Evolutionary conservation across 2,329 filamentous ascomycete species (phyloP), one percentile per base, ranked within the genome.

Genomic region (Aureobasidium sp.): DNA sequence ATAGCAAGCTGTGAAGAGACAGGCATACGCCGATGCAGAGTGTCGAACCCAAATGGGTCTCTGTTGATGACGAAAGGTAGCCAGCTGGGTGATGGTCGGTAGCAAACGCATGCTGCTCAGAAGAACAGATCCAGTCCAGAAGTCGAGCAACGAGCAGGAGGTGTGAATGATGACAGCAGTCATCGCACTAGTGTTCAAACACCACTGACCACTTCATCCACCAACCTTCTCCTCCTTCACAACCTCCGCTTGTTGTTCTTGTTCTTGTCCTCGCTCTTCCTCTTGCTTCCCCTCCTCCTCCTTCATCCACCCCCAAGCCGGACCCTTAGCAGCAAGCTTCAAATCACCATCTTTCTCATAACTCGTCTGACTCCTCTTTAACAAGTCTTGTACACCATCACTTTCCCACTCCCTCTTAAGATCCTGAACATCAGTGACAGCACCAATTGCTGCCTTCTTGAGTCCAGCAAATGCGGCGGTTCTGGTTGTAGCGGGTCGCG

Each of bases 351-450:
- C 76, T 42, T 69, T 72, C 51, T 70, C 68, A 43, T 75, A 69
- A 66, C 81, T 81, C 67, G 78, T 74, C 48, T 71, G 76, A 5
- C 72, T 71, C 58, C 77, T 71, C 29, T 73, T 71, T 36, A 83
- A 71, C 3, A 79, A 68, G 7, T 68, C 64, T 68, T 80, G 77
- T 7, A 75, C 76, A 25, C 78, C 73, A 31, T 77, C 71, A 42
- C 72, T 73, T 25, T 71, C 76, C 81, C 80, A 84, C 27, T 71
- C 68, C 4, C 71, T 71, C 20, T 75, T 71, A 53, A 84, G 78
- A 18, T 67, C 66, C 64, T 78, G 77, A 53, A 84, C 72, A 29
- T 76, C 74, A 29, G 74, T 75, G 36, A 77, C 74, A 5, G 78
- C 74, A 33, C 71, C 70, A 23, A 77, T 66, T 5, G 80, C 77